phyloP scores from a whole-genome alignment of 2,329 filamentous ascomycete species.

The Cordyceps cateniannulata region DNA sequence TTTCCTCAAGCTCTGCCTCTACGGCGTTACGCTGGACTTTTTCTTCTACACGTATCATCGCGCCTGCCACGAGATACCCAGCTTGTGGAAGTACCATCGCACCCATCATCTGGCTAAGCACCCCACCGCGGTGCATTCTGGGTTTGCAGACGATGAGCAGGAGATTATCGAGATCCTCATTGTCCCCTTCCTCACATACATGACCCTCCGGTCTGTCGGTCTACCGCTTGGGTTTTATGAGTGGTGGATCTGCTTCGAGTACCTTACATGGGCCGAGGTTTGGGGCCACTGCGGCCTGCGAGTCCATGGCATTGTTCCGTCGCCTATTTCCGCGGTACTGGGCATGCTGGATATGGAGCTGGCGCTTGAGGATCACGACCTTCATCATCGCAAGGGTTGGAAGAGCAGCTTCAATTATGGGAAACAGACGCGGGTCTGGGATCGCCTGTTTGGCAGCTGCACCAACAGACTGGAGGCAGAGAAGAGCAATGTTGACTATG shows the following conservation, averaged over 20 bases:
- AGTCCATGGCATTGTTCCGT: conserved; percentile 27
- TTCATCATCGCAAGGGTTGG: conserved; percentile 33
- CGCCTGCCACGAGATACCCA: conserved; percentile 32
- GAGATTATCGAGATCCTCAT: conserved; percentile 35
- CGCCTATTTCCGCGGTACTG: conserved; percentile 28
- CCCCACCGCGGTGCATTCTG: conserved; percentile 31
- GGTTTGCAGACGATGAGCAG: conserved; percentile 36
- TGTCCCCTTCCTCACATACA: conserved; percentile 33
- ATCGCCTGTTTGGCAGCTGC: conserved; percentile 1
- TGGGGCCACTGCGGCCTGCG: conserved; percentile 33
- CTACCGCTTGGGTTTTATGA: conserved; percentile 39
- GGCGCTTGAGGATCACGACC: conserved; percentile 35
- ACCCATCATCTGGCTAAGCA: conserved; percentile 40
- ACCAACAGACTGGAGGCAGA: neutral
- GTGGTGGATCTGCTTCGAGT: conserved; percentile 40
- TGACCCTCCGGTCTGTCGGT: conserved; percentile 26
- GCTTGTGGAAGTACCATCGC: conserved; percentile 33
- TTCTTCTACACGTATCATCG: conserved; percentile 37
- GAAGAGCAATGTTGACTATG: neutral
- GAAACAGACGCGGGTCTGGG: conserved; percentile 4
- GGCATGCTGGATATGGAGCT: conserved; percentile 27
- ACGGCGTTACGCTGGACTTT: conserved; percentile 32
- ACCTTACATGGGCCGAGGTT: conserved; percentile 34
- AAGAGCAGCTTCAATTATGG: conserved; percentile 7
- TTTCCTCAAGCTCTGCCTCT: conserved; percentile 24